Conservation (phyloP, 139 green algal species). For the Eudorina sp. region DNA sequence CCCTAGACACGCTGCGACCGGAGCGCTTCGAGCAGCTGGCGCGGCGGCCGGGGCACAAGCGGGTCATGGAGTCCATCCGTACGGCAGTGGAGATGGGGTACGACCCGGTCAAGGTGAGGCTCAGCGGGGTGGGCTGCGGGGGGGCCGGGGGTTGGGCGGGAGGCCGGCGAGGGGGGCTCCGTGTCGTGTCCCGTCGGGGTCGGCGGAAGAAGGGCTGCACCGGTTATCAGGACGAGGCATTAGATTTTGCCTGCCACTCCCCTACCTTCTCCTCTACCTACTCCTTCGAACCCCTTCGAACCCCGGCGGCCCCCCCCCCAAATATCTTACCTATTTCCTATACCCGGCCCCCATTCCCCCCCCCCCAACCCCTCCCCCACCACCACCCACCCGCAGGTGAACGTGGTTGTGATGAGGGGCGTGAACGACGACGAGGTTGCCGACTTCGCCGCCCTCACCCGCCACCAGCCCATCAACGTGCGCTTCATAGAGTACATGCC, state of each 20-base stretch:
- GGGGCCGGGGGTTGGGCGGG: background rate
- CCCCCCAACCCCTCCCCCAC: background rate
- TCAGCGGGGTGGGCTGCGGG: too few species aligned
- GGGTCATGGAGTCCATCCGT: slow-evolving; percentile 88
- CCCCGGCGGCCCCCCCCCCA: too few species aligned
- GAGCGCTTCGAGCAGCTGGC: slow-evolving; percentile 94
- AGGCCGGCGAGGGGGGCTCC: too few species aligned
- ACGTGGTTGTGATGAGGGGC: slow-evolving; percentile 97
- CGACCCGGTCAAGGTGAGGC: slow-evolving; percentile 83
- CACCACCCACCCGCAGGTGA: slow-evolving; percentile 82
- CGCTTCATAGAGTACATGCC: slow-evolving; percentile 99
- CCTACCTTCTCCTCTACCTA: background rate
- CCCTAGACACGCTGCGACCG: slow-evolving; percentile 92
- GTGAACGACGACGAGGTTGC: slow-evolving; percentile 97
- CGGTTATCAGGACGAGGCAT: background rate
- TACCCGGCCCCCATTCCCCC: background rate
- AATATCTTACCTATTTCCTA: too few species aligned
- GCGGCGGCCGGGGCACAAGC: slow-evolving; percentile 79
- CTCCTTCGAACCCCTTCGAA: background rate
- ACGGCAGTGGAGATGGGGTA: slow-evolving; percentile 85
- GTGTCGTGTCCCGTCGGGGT: too few species aligned
- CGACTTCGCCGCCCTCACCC: slow-evolving; percentile 95
- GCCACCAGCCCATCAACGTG: slow-evolving; percentile 91
- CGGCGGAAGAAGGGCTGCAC: too few species aligned
- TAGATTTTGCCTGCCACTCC: background rate